Evolutionary conservation across 129 eudicot species (phyloP).

Genomic region (Centella asiatica): DNA sequence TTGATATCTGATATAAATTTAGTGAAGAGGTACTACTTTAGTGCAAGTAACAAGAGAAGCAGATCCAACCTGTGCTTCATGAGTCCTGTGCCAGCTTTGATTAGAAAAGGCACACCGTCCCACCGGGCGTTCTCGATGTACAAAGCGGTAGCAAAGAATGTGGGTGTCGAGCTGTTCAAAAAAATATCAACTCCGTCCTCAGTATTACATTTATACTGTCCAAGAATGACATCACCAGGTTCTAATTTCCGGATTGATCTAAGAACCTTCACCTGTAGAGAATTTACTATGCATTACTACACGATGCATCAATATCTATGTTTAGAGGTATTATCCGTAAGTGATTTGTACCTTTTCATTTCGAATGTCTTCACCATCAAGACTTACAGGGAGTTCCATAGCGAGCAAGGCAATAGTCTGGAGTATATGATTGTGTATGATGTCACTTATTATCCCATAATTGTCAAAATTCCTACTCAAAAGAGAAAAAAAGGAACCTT

Average conservation of each 20-base stretch:
- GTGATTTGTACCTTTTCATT: conserved; percentile 25
- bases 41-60: no score
- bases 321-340: background rate
- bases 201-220: conserved; percentile 15
- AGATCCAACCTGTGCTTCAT: conserved; percentile 15
- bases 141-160: conserved; percentile 31
- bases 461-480: conserved; percentile 16
- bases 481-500: background rate
- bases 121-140: conserved; percentile 39
- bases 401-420: conserved; percentile 37
- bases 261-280: conserved; percentile 36
- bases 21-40: no score
- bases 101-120: conserved; percentile 43
- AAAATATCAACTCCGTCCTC: conserved; percentile 6
- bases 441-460: conserved; percentile 29
- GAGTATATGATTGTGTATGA: conserved; percentile 30
- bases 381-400: conserved; percentile 34
- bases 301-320: background rate
- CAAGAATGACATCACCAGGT: conserved; percentile 23
- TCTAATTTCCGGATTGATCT: conserved; percentile 26
- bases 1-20: no score
- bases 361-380: conserved; percentile 39
- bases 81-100: conserved; percentile 30
- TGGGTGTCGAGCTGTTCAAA: conserved; percentile 13
- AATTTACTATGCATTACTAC: background rate